Evolutionary conservation across 1,284 basidiomycete genomes (phyloP).

Genomic region (Mycosarcoma maydis): DNA sequence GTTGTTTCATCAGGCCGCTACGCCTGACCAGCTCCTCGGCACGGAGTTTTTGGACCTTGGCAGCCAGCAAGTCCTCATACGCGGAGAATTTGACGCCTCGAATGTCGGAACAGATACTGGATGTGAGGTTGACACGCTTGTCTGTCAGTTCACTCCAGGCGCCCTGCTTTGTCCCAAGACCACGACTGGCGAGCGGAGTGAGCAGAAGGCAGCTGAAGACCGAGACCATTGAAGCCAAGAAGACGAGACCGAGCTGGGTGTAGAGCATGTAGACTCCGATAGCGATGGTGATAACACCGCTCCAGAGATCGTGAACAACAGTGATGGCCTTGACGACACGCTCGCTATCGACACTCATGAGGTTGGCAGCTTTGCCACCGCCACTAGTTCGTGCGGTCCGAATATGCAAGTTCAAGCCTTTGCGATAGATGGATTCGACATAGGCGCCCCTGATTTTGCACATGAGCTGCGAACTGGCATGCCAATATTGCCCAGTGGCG

Average conservation of each 20-base stretch:
- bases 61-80: constrained; percentile 49
- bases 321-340: constrained; percentile 48
- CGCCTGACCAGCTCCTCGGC: constrained; percentile 39
- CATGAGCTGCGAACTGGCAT: constrained; percentile 41
- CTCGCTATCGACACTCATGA: constrained; percentile 63
- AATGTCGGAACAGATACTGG: constrained; percentile 50
- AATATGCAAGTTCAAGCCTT: constrained; percentile 55
- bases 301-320: constrained; percentile 53
- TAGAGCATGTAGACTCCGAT: constrained; percentile 57
- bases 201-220: constrained; percentile 41
- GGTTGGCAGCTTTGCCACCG: constrained; percentile 52
- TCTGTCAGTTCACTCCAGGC: constrained; percentile 53
- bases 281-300: constrained; percentile 44
- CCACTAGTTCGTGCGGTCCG: constrained; percentile 50
- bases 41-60: constrained; percentile 42
- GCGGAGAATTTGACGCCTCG: constrained; percentile 61
- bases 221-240: constrained; percentile 49
- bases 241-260: constrained; percentile 45
- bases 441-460: constrained; percentile 54
- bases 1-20: constrained; percentile 17
- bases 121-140: constrained; percentile 51
- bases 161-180: constrained; percentile 45
- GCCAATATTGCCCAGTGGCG: constrained; percentile 51
- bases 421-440: constrained; percentile 57
- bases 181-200: constrained; percentile 42